Conservation (phyloP, 805 yeast species). For the Priceomyces castillae region DNA sequence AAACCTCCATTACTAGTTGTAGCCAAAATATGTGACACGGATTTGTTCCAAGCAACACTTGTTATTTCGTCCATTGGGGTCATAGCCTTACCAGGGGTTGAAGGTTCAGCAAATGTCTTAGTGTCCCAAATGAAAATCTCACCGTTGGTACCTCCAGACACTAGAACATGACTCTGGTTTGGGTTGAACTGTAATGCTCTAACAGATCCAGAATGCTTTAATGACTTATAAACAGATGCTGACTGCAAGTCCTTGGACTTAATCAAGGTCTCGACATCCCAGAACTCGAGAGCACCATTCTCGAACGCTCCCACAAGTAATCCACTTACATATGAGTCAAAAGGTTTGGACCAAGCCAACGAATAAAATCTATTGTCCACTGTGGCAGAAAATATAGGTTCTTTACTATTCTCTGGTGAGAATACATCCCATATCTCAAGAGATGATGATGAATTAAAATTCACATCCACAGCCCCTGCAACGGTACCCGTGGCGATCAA, state of each 20-base stretch:
- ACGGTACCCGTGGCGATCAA: constrained; percentile 85
- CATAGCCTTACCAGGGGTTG: constrained; percentile 73
- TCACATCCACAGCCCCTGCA: constrained; percentile 93
- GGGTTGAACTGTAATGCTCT: constrained; percentile 76
- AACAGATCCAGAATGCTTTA: constrained; percentile 66
- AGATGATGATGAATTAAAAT: constrained; percentile 75
- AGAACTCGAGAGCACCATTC: constrained; percentile 73
- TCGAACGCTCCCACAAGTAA: constrained; percentile 88
- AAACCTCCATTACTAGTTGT: constrained; percentile 82
- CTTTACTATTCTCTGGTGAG: constrained; percentile 26
- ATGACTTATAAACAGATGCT: constrained; percentile 49
- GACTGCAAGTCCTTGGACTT: constrained; percentile 37
- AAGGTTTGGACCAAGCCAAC: constrained; percentile 74
- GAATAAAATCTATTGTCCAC: constrained; percentile 59
- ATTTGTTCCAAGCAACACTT: constrained; percentile 85
- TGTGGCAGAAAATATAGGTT: constrained; percentile 34
- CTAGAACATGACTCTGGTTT: constrained; percentile 65
- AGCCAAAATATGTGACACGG: constrained; percentile 83
- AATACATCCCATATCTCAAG: constrained; percentile 78
- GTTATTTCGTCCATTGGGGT: constrained; percentile 79
- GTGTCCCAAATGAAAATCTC: constrained; percentile 91
- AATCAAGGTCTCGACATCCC: constrained; percentile 60
- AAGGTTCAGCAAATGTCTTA: constrained; percentile 53
- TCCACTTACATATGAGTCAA: constrained; percentile 47
- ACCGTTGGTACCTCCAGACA: constrained; percentile 85